phyloP scores from a whole-genome alignment of 1,284 basidiomycete genomes.

The Cryptococcus sp. region DNA sequence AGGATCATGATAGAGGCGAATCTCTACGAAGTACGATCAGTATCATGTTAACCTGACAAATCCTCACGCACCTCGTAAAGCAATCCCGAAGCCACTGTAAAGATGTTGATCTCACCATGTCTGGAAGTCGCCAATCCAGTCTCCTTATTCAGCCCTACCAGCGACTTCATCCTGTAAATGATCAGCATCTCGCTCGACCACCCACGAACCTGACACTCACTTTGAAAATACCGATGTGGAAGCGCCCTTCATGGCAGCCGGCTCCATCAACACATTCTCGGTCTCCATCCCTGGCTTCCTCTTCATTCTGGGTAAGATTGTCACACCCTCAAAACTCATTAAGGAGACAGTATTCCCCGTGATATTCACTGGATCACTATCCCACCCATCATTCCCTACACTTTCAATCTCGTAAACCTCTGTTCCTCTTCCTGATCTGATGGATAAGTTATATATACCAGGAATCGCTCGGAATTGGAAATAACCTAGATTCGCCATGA shows the following conservation, averaged over 20 bases:
- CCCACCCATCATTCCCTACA: slow-evolving; percentile 76
- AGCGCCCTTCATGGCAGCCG: slow-evolving; percentile 11
- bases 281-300: slow-evolving; percentile 71
- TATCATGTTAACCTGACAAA: neutral
- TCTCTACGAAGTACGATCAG: slow-evolving; percentile 55
- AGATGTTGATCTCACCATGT: slow-evolving; percentile 90
- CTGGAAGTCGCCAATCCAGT: slow-evolving; percentile 22
- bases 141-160: slow-evolving; percentile 29
- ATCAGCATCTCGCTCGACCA: too few species aligned
- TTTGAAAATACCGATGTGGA: slow-evolving; percentile 19
- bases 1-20: slow-evolving; percentile 98
- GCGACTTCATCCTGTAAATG: slow-evolving; percentile 27
- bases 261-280: slow-evolving; percentile 68
- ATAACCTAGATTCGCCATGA: slow-evolving; percentile 94
- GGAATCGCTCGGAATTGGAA: slow-evolving; percentile 91
- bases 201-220: slow-evolving; percentile 17
- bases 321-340: slow-evolving; percentile 80
- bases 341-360: slow-evolving; percentile 67
- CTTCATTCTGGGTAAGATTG: slow-evolving; percentile 74
- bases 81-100: slow-evolving; percentile 94
- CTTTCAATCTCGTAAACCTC: slow-evolving; percentile 79
- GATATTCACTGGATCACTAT: slow-evolving; percentile 63
- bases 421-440: slow-evolving; percentile 72
- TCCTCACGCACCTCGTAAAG: slow-evolving; percentile 72
- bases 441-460: slow-evolving; percentile 76